Percentiles rank a stretch among this genome's conserved stretches.
These are phyloP conservation scores for Saturnispora mendoncae DNA, from an alignment of 805 yeast genomes.

Conservation along the genomic window DNA sequence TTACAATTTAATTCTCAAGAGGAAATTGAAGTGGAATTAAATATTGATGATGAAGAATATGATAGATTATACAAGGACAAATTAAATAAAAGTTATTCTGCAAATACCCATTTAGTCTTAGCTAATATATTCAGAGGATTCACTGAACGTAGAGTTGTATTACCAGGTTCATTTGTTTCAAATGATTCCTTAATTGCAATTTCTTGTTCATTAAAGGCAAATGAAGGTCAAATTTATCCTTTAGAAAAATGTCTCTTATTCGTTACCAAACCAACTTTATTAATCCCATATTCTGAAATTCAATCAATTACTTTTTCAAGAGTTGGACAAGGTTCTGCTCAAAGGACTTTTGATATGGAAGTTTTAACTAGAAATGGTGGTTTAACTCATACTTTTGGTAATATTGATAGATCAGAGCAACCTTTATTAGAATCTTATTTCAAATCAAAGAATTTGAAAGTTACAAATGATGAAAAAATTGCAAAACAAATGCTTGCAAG, in stretches of 20 bases:
- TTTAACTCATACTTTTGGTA: conserved; percentile 75
- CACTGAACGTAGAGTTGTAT: conserved; percentile 74
- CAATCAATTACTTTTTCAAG: conserved; percentile 74
- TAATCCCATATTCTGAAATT: conserved; percentile 80
- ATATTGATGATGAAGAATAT: conserved; percentile 75
- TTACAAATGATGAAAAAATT: conserved; percentile 82
- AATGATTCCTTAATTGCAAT: conserved; percentile 77
- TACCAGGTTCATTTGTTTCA: conserved; percentile 76
- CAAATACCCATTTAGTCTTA: conserved; percentile 78
- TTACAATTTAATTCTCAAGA: conserved; percentile 86
- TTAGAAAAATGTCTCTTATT: conserved; percentile 85
- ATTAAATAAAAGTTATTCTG: conserved; percentile 60
- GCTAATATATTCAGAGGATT: conserved; percentile 85
- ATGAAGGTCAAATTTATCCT: conserved; percentile 91
- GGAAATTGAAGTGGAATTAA: conserved; percentile 82
- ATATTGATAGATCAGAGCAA: conserved; percentile 86
- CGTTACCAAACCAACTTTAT: conserved; percentile 88
- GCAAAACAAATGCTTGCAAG: conserved; percentile 74
- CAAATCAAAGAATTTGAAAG: conserved; percentile 65
- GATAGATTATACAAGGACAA: conserved; percentile 66
- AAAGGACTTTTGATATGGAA: conserved; percentile 90
- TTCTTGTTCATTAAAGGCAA: conserved; percentile 86
- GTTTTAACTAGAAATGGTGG: conserved; percentile 57
- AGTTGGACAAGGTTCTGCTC: conserved; percentile 71
- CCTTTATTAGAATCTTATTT: conserved; percentile 66